These are phyloP conservation scores for Rhizopogon salebrosus DNA, from an alignment of 768 basidiomycete genomes.

Conservation along the genomic window DNA sequence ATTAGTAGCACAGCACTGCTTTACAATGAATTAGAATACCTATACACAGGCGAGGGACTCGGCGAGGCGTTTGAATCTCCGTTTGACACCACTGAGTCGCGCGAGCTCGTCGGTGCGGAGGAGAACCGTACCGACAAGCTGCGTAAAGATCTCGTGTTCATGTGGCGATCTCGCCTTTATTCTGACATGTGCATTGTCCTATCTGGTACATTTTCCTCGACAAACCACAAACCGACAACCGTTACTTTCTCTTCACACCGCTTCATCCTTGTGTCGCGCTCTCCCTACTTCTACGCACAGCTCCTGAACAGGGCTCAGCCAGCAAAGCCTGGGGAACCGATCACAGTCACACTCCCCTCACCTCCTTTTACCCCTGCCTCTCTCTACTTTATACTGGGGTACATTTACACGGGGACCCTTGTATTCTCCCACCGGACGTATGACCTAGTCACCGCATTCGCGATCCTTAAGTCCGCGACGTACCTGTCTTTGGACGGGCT, in stretches of 20 bases:
- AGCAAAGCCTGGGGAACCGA: slow-evolving; percentile 34
- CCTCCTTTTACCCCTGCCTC: slow-evolving; percentile 95
- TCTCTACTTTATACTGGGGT: slow-evolving; percentile 90
- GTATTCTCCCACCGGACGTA: slow-evolving; percentile 89
- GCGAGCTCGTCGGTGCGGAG: slow-evolving; percentile 41
- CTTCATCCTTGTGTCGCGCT: slow-evolving; percentile 87
- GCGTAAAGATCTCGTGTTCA: slow-evolving; percentile 89
- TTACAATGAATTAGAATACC: slow-evolving; percentile 85
- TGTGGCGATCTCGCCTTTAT: slow-evolving; percentile 94
- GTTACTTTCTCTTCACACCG: slow-evolving; percentile 90
- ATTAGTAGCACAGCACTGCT: slow-evolving; percentile 77
- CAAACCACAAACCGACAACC: slow-evolving; percentile 63
- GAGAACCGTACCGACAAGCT: slow-evolving; percentile 74
- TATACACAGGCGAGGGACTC: slow-evolving; percentile 89
- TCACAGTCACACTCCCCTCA: slow-evolving; percentile 70
- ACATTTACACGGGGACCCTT: slow-evolving; percentile 92
- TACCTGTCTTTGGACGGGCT: slow-evolving; percentile 77
- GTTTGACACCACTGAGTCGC: slow-evolving; percentile 54
- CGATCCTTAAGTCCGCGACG: slow-evolving; percentile 76
- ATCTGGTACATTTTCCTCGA: slow-evolving; percentile 59
- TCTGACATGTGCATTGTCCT: slow-evolving; percentile 85
- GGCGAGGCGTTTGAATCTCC: slow-evolving; percentile 86
- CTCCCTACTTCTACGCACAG: slow-evolving; percentile 79
- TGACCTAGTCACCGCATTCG: slow-evolving; percentile 88
- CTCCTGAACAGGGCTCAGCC: slow-evolving; percentile 62